Conservation (phyloP, 23 red algal species). For the Gracilariopsis chorda region DNA sequence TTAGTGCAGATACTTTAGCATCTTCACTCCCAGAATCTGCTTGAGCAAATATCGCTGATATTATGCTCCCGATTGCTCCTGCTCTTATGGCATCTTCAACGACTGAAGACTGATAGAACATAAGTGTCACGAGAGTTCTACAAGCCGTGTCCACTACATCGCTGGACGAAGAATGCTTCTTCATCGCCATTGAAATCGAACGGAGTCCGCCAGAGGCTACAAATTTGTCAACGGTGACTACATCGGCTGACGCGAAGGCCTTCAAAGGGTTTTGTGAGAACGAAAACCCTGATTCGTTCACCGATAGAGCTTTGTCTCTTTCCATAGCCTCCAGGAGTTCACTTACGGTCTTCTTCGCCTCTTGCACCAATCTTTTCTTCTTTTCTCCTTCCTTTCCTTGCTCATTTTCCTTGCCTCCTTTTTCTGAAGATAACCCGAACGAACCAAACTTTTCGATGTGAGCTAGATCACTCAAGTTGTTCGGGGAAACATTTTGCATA, state of each 20-base stretch:
- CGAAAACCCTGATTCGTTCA: background rate
- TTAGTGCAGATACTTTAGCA: constrained; percentile 45
- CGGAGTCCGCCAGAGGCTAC: constrained; percentile 48
- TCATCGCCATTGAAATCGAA: constrained; percentile 42
- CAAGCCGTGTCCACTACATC: constrained; percentile 31
- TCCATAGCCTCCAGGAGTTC: constrained; percentile 45
- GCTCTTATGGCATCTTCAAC: constrained; percentile 16
- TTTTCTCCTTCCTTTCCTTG: background rate
- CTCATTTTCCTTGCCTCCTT: background rate
- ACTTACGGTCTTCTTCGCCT: constrained; percentile 17
- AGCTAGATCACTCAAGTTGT: background rate
- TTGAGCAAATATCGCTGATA: background rate
- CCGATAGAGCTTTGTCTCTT: background rate
- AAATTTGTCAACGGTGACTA: constrained; percentile 53
- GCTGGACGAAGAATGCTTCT: constrained; percentile 24
- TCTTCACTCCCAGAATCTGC: constrained; percentile 30
- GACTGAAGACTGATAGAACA: constrained; percentile 16
- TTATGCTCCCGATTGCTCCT: constrained; percentile 37
- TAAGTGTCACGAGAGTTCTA: constrained; percentile 6
- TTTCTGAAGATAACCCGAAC: background rate
- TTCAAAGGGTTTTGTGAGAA: constrained; percentile 60
- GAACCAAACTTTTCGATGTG: background rate
- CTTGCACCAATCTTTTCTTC: constrained; percentile 27
- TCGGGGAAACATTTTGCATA: background rate
- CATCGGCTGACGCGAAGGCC: constrained; percentile 38